Percentiles rank a stretch among this genome's conserved stretches.
Conservation (phyloP, 1,139 yeast genomes). For the Nakaseomyces delphensis region DNA sequence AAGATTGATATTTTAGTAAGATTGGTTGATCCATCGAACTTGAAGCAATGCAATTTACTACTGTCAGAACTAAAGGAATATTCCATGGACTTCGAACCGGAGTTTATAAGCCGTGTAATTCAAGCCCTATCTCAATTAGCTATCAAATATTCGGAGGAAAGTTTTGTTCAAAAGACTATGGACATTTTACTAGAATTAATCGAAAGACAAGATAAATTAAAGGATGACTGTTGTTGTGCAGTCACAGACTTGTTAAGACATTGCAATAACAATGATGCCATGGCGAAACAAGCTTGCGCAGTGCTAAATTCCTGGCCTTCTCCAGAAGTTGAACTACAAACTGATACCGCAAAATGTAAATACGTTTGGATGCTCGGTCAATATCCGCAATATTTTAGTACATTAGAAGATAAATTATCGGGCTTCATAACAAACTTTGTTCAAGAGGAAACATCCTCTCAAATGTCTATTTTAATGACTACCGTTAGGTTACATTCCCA, state of each 20-base stretch:
- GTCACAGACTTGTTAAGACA: conserved; percentile 74
- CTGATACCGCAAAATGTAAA: conserved; percentile 30
- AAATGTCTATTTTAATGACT: conserved; percentile 66
- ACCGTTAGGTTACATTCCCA: conserved; percentile 57
- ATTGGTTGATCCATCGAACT: conserved; percentile 49
- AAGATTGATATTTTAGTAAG: conserved; percentile 86
- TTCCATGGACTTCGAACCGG: conserved; percentile 89
- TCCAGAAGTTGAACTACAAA: conserved; percentile 21
- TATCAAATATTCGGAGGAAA: conserved; percentile 51
- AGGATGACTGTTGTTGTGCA: conserved; percentile 73
- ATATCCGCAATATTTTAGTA: conserved; percentile 66
- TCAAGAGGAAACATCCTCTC: conserved; percentile 69
- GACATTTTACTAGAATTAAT: conserved; percentile 67
- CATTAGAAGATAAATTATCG: conserved; percentile 37
- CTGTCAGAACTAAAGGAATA: conserved; percentile 85
- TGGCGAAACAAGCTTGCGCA: conserved; percentile 23
- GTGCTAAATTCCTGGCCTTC: conserved; percentile 26
- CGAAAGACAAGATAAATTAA: conserved; percentile 68
- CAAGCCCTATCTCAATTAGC: conserved; percentile 85
- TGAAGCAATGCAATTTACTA: conserved; percentile 56
- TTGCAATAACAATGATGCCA: conserved; percentile 48
- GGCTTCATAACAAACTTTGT: conserved; percentile 53
- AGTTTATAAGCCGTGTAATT: conserved; percentile 75
- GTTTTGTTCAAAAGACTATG: conserved; percentile 45
- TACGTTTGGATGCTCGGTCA: conserved; percentile 88